A percentile compares a stretch with the other conserved stretches of the same genome.
phyloP scores from a whole-genome alignment of 768 basidiomycete genomes.

The Serendipita sp. region DNA sequence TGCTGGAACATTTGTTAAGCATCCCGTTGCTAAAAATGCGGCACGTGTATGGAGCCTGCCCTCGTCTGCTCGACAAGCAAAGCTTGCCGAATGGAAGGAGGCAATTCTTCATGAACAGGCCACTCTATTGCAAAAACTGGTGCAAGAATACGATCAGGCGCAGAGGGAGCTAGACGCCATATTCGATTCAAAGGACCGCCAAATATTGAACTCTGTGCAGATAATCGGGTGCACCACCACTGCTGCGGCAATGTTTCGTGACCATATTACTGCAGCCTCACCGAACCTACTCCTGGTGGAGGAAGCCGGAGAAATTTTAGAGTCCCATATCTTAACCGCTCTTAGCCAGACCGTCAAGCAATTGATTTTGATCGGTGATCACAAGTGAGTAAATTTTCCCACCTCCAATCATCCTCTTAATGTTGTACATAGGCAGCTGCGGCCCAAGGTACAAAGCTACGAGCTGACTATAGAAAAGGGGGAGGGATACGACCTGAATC shows the following conservation, averaged over 20 bases:
- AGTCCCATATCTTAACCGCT: conserved; percentile 47
- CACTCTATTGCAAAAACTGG: conserved; percentile 19
- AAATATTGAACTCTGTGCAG: conserved; percentile 28
- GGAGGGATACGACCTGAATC: conserved; percentile 49
- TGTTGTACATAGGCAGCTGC: conserved; percentile 35
- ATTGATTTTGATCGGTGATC: conserved; percentile 54
- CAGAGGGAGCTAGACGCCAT: conserved; percentile 23
- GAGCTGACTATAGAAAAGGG: conserved; percentile 48
- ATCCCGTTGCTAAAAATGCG: conserved; percentile 15
- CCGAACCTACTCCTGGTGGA: conserved; percentile 47
- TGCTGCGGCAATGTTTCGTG: conserved; percentile 43
- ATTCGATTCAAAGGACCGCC: conserved; percentile 20
- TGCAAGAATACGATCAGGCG: conserved; percentile 25
- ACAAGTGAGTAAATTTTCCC: conserved; percentile 34
- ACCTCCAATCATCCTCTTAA: background rate
- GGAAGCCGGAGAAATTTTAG: conserved; percentile 58
- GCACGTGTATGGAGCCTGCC: conserved; percentile 25
- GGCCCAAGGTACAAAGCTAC: conserved; percentile 57
- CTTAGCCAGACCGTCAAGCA: conserved; percentile 31
- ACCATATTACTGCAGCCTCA: conserved; percentile 27
- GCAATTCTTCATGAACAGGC: conserved; percentile 22
- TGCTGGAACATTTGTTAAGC: conserved; percentile 26
- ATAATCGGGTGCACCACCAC: conserved; percentile 58
- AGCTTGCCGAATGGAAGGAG: conserved; percentile 21
- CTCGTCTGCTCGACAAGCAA: conserved; percentile 14